Conservation (phyloP, 495 filamentous ascomycete genomes). For the Chaetomium tenue region DNA sequence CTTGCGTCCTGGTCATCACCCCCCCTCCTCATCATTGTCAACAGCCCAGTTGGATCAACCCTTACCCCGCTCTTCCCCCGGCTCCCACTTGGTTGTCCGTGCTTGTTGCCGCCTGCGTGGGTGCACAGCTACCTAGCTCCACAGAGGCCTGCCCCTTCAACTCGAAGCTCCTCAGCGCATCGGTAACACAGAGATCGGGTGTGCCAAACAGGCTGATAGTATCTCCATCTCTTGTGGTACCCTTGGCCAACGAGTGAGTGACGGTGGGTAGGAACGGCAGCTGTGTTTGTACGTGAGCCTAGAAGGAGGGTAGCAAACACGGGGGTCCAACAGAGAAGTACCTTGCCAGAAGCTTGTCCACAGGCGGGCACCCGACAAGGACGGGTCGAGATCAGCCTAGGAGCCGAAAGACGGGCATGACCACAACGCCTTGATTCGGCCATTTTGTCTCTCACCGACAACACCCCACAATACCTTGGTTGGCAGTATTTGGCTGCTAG, state of each 20-base stretch:
- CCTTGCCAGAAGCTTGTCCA: conserved; percentile 4
- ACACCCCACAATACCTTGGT: conserved; percentile 31
- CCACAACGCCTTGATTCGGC: conserved; percentile 28
- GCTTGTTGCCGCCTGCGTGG: neutral
- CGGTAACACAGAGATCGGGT: neutral
- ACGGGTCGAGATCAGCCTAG: conserved; percentile 14
- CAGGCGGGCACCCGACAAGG: neutral
- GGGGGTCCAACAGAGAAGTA: neutral
- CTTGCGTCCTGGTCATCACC: neutral
- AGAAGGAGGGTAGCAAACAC: neutral
- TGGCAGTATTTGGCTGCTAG: conserved; percentile 24
- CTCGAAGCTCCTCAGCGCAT: neutral
- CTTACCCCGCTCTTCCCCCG: neutral
- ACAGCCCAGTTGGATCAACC: neutral
- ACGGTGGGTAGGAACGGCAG: neutral
- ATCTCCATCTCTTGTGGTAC: neutral
- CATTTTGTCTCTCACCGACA: conserved; percentile 23
- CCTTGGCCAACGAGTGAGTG: neutral
- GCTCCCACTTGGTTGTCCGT: neutral
- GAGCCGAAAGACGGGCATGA: conserved; percentile 31
- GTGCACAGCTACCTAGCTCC: neutral
- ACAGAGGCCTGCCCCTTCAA: neutral
- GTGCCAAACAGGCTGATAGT: neutral
- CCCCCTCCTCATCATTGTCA: neutral
- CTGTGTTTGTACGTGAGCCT: neutral